Base-by-base conservation (phyloP, 2,329 filamentous ascomycete genomes). In the Colletotrichum sp. region DNA sequence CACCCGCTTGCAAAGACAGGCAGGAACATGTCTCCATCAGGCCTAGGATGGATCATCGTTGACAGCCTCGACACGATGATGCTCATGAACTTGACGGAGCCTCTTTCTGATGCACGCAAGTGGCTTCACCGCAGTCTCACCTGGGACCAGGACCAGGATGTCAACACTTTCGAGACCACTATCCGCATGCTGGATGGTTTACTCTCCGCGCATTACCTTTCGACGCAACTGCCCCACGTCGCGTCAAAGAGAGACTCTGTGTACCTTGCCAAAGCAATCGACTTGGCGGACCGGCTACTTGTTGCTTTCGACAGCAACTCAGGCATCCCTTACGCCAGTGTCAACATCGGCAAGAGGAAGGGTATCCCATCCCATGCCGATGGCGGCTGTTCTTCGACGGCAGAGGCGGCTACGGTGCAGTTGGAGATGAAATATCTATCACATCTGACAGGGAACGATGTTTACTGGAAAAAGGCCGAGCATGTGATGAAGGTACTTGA, bases 371-470 rank as follows among this genome's bases (percentile, higher is more conserved):
- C 96, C 2, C 96, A 98, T 81, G 92, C 92, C 16, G 95, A 98
- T 81, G 92, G 90, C 21, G 97, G 97, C 10, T 95, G 96, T 9
- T 97, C 96, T 1, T 98, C 96, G 2, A 98, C 96, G 0, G 96
- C 97, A 3, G 97, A 98, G 3, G 38, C 18, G 38, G 38, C 38
- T 43, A 43, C 38, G 3, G 38, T 43, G 38, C 38, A 43, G 38
- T 43, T 43, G 38, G 38, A 43, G 38, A 43, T 43, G 38, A 43
- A 43, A 3, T 43, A 43, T n/a, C 38, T 43, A 5, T 43, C 38
- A 43, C 18, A 43, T 10, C 38, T 43, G 38, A 43, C 38, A 43
- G 38, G 38, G 38, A n/a, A 43, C 18, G 38, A 43, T 43, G 18
- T 43, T 0, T 43, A 43, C 38, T 43, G 38, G 38, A 43, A 43